phyloP scores from a whole-genome alignment of 1,284 basidiomycete species.

The Ustilago tritici region DNA sequence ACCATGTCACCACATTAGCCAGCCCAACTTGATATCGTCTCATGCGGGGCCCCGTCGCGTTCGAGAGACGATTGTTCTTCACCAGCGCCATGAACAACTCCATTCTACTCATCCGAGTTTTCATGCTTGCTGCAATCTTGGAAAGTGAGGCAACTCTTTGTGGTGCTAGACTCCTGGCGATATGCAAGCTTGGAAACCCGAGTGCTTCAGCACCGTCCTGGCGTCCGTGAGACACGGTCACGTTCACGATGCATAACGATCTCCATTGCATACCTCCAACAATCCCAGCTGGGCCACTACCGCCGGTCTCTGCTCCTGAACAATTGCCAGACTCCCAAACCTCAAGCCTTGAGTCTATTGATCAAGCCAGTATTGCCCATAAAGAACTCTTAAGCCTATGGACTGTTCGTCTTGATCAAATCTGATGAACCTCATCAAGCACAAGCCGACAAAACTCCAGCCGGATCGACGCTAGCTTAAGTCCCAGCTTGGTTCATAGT shows the following conservation, averaged over 20 bases:
- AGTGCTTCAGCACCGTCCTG: not conserved
- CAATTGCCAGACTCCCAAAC: not conserved
- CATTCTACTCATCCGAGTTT: not conserved
- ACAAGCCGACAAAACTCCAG: not conserved
- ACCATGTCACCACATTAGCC: no score
- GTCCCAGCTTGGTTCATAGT: not conserved
- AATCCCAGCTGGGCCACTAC: not conserved
- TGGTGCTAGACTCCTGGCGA: not conserved
- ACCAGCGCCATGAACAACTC: not conserved
- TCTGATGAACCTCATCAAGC: conserved; percentile 3
- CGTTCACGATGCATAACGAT: not conserved
- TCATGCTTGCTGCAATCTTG: not conserved
- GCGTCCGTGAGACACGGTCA: not conserved
- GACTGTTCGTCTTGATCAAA: not conserved
- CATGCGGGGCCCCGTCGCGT: no score
- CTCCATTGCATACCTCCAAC: not conserved
- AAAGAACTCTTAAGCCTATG: not conserved
- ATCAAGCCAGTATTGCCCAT: not conserved
- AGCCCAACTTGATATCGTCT: no score
- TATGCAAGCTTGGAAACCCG: no score
- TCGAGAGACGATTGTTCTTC: not conserved
- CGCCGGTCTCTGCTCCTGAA: not conserved
- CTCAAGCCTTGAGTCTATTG: not conserved
- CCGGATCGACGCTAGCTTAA: not conserved
- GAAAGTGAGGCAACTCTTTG: not conserved